Conservation (phyloP, 495 filamentous ascomycete genomes). For the Parmelia sp. region DNA sequence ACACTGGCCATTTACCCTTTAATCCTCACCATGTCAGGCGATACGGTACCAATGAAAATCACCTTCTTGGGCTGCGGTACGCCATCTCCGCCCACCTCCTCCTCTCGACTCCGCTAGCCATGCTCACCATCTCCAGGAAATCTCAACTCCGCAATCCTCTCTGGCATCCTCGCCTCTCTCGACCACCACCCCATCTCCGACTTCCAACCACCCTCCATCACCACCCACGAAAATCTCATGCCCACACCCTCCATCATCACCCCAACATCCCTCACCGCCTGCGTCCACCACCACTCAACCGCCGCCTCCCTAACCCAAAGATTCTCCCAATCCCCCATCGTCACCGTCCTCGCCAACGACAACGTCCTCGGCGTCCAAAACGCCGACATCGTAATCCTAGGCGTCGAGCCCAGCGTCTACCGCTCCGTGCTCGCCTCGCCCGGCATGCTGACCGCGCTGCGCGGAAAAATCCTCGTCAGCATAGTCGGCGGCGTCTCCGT, state of each 20-base stretch:
- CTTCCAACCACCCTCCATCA: not conserved
- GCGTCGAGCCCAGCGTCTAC: conserved; percentile 22
- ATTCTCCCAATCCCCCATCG: not conserved
- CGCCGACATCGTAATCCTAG: conserved; percentile 21
- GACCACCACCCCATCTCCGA: not conserved
- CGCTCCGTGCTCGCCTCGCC: conserved; percentile 18
- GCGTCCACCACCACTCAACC: conserved; percentile 11
- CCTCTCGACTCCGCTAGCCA: not conserved
- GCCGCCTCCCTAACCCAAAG: not conserved
- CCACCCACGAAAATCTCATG: not conserved
- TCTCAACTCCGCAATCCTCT: conserved; percentile 12
- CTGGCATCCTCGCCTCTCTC: conserved; percentile 10
- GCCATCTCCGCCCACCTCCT: too few relatives aligned
- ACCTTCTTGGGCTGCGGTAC: conserved; percentile 19
- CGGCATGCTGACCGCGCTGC: conserved; percentile 23
- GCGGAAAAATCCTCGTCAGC: conserved; percentile 24
- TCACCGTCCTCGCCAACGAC: conserved; percentile 12
- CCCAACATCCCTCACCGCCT: conserved; percentile 10
- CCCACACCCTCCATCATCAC: not conserved
- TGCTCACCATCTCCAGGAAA: conserved; percentile 5
- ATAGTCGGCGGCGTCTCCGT: conserved; percentile 23
- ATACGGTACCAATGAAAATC: not conserved
- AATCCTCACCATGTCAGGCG: conserved; percentile 1
- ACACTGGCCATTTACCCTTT: not conserved
- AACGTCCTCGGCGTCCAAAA: conserved; percentile 22